Evolutionary conservation across 768 basidiomycete species (phyloP).

Genomic region (Boletus bicolor): DNA sequence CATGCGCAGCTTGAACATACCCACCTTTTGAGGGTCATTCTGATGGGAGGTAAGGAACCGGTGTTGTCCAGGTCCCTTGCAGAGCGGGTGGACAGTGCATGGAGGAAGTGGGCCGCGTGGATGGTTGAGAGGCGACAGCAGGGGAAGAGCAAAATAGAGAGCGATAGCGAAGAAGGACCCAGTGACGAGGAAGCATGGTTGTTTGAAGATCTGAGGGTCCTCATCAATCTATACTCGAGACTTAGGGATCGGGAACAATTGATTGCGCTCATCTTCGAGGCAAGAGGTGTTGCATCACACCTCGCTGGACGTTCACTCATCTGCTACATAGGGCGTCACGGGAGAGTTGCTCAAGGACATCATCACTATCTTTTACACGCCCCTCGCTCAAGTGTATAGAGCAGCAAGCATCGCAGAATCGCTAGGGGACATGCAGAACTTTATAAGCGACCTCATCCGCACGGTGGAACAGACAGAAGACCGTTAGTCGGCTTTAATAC

Average conservation of each 20-base stretch:
- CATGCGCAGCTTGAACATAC: constrained; percentile 75
- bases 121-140: constrained; percentile 53
- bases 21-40: constrained; percentile 74
- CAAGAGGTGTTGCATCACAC: constrained; percentile 29
- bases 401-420: constrained; percentile 98
- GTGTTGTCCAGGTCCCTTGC: constrained; percentile 73
- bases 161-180: constrained; percentile 93
- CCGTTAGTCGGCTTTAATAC: constrained; percentile 46
- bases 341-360: constrained; percentile 96
- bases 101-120: constrained; percentile 78
- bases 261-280: constrained; percentile 94
- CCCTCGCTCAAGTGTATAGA: constrained; percentile 93
- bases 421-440: constrained; percentile 84
- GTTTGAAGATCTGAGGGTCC: constrained; percentile 83
- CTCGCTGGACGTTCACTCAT: constrained; percentile 1
- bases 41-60: constrained; percentile 77
- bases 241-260: constrained; percentile 88
- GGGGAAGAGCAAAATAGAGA: constrained; percentile 34
- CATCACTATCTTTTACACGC: constrained; percentile 97
- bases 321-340: constrained; percentile 70
- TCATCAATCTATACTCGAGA: constrained; percentile 73
- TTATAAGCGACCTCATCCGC: constrained; percentile 90
- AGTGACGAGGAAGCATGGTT: constrained; percentile 95
- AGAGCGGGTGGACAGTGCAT: constrained; percentile 73
- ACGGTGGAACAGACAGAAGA: constrained; percentile 93